phyloP scores from a whole-genome alignment of 495 filamentous ascomycete species.

The Parachaetomium inaequale region DNA sequence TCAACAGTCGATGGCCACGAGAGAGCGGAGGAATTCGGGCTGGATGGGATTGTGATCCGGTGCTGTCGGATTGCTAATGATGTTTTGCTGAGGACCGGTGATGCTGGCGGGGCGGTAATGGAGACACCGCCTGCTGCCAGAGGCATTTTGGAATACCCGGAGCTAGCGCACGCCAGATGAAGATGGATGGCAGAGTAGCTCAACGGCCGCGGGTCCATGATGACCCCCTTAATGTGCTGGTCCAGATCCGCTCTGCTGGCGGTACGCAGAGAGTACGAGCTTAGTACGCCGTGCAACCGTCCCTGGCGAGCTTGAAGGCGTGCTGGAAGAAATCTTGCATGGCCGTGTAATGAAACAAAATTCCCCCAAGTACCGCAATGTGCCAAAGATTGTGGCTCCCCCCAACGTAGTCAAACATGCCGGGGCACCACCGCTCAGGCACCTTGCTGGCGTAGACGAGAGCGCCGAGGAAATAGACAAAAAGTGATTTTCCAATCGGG shows the following conservation, averaged over 20 bases:
- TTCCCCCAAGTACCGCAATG: conserved; percentile 90
- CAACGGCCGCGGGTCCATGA: no score
- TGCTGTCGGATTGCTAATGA: no score
- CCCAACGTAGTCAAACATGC: conserved; percentile 89
- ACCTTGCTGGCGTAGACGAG: conserved; percentile 88
- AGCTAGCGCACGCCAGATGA: no score
- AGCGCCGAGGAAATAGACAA: conserved; percentile 83
- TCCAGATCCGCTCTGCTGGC: neutral
- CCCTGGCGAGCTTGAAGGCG: conserved; percentile 70
- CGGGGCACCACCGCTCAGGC: conserved; percentile 89
- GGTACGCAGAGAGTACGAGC: neutral
- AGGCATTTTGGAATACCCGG: no score
- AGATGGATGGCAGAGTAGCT: no score
- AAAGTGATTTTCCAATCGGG: conserved; percentile 76
- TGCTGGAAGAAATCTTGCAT: conserved; percentile 92
- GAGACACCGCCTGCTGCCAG: no score
- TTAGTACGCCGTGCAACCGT: conserved; percentile 47
- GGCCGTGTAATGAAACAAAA: conserved; percentile 90
- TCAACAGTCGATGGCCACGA: no score
- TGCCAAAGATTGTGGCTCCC: conserved; percentile 98
- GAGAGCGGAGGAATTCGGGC: no score
- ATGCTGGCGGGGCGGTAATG: no score
- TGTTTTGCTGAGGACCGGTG: no score
- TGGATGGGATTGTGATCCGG: no score
- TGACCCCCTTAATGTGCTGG: neutral